Base-by-base conservation (phyloP, 768 basidiomycete species). In the Rhizopogon roseolus region DNA sequence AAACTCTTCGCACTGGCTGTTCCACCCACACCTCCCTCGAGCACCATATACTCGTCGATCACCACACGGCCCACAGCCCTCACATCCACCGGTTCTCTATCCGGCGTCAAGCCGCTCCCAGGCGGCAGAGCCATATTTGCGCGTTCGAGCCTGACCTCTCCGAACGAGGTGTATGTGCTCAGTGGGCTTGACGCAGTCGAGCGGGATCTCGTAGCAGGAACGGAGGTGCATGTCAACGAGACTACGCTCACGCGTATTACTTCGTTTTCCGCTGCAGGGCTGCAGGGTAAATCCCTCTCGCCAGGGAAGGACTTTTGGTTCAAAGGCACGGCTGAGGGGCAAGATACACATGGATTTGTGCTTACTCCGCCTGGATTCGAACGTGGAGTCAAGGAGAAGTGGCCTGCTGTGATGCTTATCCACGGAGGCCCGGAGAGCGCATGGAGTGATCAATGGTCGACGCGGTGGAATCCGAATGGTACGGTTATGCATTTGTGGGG, bases 391-490 rank as follows among this genome's bases (percentile, higher is more conserved):
- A 74, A 69, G 64, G 84, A 83, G 75, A 88, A 85, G 65, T 95
- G 83, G 81, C 94, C 93, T 2, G 76, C 81, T 54, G 75, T 91
- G 17, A 69, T 95, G 61, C 70, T 93, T 32, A 94, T 96, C 37
- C 93, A 93, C 54, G 90, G 90, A 57, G 88, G 86, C 16, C 88
- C 89, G 5, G 86, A 92, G 64, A 77, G 85, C 28, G 90, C 88
- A 45, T 97, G 93, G 94, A 84, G 85, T 59, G 94, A 97, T 64
- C 77, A 82, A 41, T 98, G 95, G 95, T 87, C 84, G 2, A 94
- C 84, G 28, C 76, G 93, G 51, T 96, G 95, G 95, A 98, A 97
- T 70, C 89, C 86, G 0, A 90, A 93, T 61, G 76, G 88, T 88
- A 53, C 40, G 62, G 25, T 5, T 54, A 53, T 54, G 46, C 49